A percentile compares a stretch with the other conserved stretches of the same genome.
phyloP scores from a whole-genome alignment of 1,139 yeast genomes.

The Oligophagozyma castellii region DNA sequence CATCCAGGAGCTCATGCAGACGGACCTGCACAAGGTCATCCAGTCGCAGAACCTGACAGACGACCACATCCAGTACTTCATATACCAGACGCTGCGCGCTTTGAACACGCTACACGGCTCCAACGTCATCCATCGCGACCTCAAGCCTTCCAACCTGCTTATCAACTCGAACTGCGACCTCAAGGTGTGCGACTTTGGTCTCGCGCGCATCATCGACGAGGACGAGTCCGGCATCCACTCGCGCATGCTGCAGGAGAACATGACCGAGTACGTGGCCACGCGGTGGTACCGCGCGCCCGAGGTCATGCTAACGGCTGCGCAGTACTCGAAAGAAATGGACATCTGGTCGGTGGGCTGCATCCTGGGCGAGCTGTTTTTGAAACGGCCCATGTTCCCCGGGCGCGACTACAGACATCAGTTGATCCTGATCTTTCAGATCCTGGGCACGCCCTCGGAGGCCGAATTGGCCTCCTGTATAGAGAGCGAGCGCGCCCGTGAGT shows the following conservation, averaged over 20 bases:
- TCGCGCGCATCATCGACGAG: conserved; percentile 42
- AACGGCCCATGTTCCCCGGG: conserved; percentile 87
- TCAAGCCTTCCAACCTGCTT: conserved; percentile 79
- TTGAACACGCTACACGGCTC: conserved; percentile 84
- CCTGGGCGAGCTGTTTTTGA: conserved; percentile 78
- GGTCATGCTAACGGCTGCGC: conserved; percentile 87
- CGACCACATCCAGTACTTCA: conserved; percentile 87
- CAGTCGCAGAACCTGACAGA: conserved; percentile 74
- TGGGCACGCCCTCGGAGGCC: conserved; percentile 71
- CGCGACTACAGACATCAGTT: conserved; percentile 87
- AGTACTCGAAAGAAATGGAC: conserved; percentile 89
- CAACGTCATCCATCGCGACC: conserved; percentile 81
- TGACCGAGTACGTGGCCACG: conserved; percentile 97
- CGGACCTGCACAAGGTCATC: conserved; percentile 84
- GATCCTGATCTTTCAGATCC: conserved; percentile 69
- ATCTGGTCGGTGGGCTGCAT: conserved; percentile 97
- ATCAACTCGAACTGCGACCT: conserved; percentile 88
- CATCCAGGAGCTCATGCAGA: conserved; percentile 92
- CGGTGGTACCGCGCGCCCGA: conserved; percentile 98
- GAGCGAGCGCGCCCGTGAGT: conserved; percentile 75
- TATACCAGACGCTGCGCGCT: conserved; percentile 83
- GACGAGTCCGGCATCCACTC: conserved; percentile 11
- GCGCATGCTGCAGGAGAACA: conserved; percentile 33
- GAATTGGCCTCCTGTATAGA: conserved; percentile 73
- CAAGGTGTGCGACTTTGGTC: conserved; percentile 89